phyloP scores from a whole-genome alignment of 2,329 filamentous ascomycete genomes.

The Alternaria tenuissima region DNA sequence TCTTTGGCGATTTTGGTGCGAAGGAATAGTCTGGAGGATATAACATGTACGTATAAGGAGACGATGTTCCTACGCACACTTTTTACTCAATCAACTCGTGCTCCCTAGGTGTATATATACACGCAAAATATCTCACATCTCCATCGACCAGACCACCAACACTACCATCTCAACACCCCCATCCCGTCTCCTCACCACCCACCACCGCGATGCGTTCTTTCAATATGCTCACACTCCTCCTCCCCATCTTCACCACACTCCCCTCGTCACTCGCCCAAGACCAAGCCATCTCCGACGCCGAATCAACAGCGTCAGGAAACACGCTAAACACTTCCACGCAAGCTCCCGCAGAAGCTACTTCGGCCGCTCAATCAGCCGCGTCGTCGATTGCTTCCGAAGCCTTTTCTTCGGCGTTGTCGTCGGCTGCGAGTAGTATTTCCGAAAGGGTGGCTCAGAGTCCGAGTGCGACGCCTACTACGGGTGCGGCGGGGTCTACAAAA shows the following conservation, averaged over 20 bases:
- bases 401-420: not conserved
- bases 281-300: not conserved
- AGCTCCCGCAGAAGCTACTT: not conserved
- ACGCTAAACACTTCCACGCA: not conserved
- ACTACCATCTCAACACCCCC: too few relatives aligned
- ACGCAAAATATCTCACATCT: not conserved
- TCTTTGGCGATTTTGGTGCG: not conserved
- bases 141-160: too few relatives aligned
- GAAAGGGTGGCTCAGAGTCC: constrained; percentile 1
- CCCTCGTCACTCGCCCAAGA: not conserved
- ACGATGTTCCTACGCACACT: too few relatives aligned
- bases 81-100: not conserved
- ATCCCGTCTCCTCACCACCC: too few relatives aligned
- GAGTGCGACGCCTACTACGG: not conserved
- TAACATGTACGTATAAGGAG: not conserved
- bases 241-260: not conserved
- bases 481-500: not conserved
- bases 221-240: not conserved
- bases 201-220: not conserved
- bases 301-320: not conserved
- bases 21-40: not conserved
- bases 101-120: not conserved
- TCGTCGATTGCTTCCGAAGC: not conserved
- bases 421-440: not conserved
- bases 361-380: not conserved